Evolutionary conservation across 305 asterid species (phyloP), one percentile per base, ranked within the genome.

Genomic region (Fraxinus velutina): DNA sequence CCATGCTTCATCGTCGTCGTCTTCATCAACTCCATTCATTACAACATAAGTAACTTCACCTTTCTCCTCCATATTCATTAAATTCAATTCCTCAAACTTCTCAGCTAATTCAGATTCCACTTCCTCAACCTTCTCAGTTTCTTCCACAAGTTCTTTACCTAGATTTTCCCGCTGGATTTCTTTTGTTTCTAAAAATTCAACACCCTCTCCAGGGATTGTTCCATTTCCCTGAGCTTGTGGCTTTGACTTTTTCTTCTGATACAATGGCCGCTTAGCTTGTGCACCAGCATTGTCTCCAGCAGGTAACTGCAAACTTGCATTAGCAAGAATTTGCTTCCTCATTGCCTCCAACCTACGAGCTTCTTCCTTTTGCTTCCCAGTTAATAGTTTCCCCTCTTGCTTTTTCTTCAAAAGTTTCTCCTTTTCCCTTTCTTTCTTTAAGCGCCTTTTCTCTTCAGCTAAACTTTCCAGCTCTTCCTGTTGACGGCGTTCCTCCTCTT

Each of bases 351-450:
- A 81, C 86, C 97, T 91, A 80, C 97, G 93, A 83, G 97, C 94
- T 86, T 93, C 98, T 86, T 92, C 97, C 90, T 92, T 96, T 86
- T 96, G 98, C 89, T 89, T 96, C 77, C 90, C 97, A 0, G 98
- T 94, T 71, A 93, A 88, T 68, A 91, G 89, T 83, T 87, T 96
- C 36, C 98, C 99, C 73, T 96, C 98, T 85, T 74, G 93, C 86
- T 92, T 96, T 89, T 93, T 94, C 92, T 91, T 93, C 86, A 84
- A 82, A 60, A 91, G 86, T 85, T 94, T 96, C 86, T 92, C 98
- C 88, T 92, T 96, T 77, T 94, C 98, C 82, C 78, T 91, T 85
- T 96, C 99, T 85, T 94, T 96, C 89, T 94, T 94, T 84, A 90
- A 82, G 79, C 99, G 94, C 80, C 90, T 96, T 82, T 83, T 96